Base-by-base conservation (phyloP, 139 green algal genomes). In the Astrephomene gubernaculifera region DNA sequence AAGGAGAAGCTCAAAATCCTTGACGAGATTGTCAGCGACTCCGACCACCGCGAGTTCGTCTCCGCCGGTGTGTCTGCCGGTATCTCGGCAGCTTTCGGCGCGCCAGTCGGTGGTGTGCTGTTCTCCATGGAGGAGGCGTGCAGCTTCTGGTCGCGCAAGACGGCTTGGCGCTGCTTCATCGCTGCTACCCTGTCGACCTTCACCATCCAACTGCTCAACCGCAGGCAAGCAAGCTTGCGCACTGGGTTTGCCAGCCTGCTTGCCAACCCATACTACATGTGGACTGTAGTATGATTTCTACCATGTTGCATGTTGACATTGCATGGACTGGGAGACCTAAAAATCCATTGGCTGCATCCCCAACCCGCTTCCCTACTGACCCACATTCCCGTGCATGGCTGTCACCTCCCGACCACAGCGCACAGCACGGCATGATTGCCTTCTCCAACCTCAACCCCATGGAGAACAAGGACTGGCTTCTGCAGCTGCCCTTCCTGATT, bases 101-200 rank as follows among this genome's bases (percentile, higher is more conserved):
- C 96, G 0, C 96, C 96, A 53, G 96, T 98, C n/a, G 96, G 96
- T 5, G 96, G 96, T 12, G 96, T 99, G 75, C 88, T 98, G 74
- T 98, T 98, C 87, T 88, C 89, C n/a, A 93, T 98, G 88, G 96
- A 99, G 90, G 96, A 99, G 88, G 90, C 90, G 3, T 94, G 90
- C 85, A 88, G 78, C 25, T 94, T 91, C 67, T 94, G 89, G 89
- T 87, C 65, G 33, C 91, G 93, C 41, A 97, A 97, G 89, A 93
- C 94, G 81, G 93, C 92, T 39, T 96, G 94, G 95, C 93, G 96
- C 53, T 98, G 94, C 88, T 96, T 99, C 85, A 86, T 98, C n/a
- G 93, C 90, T 44, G 90, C 94, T 49, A 89, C 92, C 2, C 86
- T 93, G 25, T 93, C 95, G 7, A 90, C 89, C 1, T 96, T 96